Conservation (phyloP, 192 early-diverging fungal species). For the Podila minutissima region DNA sequence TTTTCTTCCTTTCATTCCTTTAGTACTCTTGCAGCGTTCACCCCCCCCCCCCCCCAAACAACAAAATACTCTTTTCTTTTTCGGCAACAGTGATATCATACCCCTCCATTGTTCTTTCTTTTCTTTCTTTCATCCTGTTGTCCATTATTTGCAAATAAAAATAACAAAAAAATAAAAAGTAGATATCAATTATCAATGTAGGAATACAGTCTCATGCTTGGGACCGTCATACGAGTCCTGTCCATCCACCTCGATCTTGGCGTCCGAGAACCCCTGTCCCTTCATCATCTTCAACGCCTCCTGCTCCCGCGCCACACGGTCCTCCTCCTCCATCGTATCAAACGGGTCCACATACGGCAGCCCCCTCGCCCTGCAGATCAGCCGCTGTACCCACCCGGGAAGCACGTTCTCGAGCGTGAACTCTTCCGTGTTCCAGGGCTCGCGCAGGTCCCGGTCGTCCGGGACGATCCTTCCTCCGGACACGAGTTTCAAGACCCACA, state of each 20-base stretch:
- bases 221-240: not conserved
- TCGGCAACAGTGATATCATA: no score
- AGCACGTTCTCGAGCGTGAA: conserved; percentile 24
- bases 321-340: conserved; percentile 22
- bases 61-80: no score
- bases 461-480: conserved; percentile 62
- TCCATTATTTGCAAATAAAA: no score
- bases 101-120: no score
- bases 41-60: no score
- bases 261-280: not conserved
- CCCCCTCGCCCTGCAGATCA: conserved; percentile 18
- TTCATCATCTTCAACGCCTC: not conserved
- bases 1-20: not conserved
- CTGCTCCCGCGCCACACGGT: conserved; percentile 19
- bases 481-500: conserved; percentile 62
- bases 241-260: conserved; percentile 9
- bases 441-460: conserved; percentile 20
- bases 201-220: not conserved
- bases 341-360: conserved; percentile 15
- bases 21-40: not conserved
- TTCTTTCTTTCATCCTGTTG: no score
- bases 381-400: conserved; percentile 22
- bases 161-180: no score
- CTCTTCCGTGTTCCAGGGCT: conserved; percentile 11
- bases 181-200: not conserved